Evolutionary conservation across 1,284 basidiomycete species (phyloP), one percentile per base, ranked within the genome.

Genomic region (Blastosporella zonata): DNA sequence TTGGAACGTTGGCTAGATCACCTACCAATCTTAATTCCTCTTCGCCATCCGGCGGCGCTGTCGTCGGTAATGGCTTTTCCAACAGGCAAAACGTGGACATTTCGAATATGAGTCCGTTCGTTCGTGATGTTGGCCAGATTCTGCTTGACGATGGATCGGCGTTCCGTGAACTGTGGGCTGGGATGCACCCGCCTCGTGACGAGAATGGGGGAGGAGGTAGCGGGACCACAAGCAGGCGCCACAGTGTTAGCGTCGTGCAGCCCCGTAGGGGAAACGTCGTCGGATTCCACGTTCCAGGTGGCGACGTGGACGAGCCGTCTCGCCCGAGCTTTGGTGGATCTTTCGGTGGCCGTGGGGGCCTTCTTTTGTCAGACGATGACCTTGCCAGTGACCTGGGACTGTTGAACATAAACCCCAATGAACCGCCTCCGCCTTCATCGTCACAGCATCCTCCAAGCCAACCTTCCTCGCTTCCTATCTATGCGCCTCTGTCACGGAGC

Each of bases 211-310:
- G 70, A 10, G 64, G 63, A 9, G 68, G 68, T 0, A 90, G 88
- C 59, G 92, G 91, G 0, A 86, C 88, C 1, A 91, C 90, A 8
- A 90, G 87, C 58, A 73, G 92, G 37, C 72, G 92, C 31, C 92
- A 94, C 60, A 90, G 87, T 53, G 90, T 95, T 55, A 91, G 87
- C 50, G 82, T 93, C 51, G 87, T 93, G 13, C 87, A 85, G 62
- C 83, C 86, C 0, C 74, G 86, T 12, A 69, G 83, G 51, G 82
- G 81, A 3, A 78, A 79, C 47, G 70, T 84, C 51, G 75, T 85
- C 18, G 81, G 83, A 7, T 86, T 90, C 64, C 81, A 80, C 55
- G 81, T 77, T 0, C 78, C 81, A 0, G 77, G 74, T 10, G 64
- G 61, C 22, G 76, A 78, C 38, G 63, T 62, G 34, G 79, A 83